A percentile compares a stretch with the other conserved stretches of the same genome.
Conservation (phyloP, 352 stramenopile genomes). For the Phytophthora hybrid region DNA sequence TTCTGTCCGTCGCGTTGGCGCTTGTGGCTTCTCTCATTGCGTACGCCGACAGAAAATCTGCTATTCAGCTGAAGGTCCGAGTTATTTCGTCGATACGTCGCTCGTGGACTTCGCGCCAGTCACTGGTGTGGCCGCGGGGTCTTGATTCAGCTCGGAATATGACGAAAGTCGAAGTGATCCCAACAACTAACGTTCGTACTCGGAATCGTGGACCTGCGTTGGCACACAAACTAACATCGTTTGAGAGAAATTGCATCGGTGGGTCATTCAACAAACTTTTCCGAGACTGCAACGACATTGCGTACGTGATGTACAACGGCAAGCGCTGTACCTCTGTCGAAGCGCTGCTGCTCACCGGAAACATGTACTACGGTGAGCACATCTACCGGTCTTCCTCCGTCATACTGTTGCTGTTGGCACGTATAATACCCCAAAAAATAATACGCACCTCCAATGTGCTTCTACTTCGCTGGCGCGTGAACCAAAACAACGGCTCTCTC, state of each 20-base stretch:
- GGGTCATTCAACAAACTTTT: background rate
- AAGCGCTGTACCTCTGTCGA: background rate
- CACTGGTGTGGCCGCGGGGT: background rate
- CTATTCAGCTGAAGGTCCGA: background rate
- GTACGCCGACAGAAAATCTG: background rate
- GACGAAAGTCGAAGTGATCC: background rate
- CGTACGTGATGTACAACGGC: background rate
- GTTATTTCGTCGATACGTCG: background rate
- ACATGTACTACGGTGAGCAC: background rate
- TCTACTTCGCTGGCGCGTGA: background rate
- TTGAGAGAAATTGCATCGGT: constrained; percentile 5
- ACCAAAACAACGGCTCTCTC: background rate
- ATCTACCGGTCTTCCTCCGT: background rate
- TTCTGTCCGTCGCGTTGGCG: constrained; percentile 8
- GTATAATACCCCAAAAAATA: background rate
- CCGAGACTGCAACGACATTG: background rate
- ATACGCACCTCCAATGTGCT: constrained; percentile 5
- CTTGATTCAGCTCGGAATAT: background rate
- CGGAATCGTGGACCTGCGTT: background rate
- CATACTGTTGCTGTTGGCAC: background rate
- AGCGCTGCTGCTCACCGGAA: background rate
- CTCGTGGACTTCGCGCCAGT: background rate
- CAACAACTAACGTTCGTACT: background rate
- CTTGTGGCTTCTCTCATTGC: constrained; percentile 4
- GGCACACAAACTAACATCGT: background rate